Base-by-base conservation (phyloP, 2,329 filamentous ascomycete species). In the Aschersonia sp. region DNA sequence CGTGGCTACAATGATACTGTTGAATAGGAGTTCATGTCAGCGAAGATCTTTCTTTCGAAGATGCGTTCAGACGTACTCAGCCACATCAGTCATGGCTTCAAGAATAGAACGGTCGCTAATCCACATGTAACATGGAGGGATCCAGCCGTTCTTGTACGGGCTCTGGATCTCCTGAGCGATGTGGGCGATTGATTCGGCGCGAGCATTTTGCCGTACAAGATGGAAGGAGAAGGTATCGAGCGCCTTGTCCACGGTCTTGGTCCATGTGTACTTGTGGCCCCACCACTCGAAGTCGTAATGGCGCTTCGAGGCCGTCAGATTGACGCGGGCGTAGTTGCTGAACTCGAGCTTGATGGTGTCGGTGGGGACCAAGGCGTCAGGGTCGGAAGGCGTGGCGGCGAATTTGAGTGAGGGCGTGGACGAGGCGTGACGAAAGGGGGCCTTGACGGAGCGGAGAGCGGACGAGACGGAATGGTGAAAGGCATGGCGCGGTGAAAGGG, bases 281-380 rank as follows among this genome's bases (percentile, higher is more conserved):
- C 92, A 97, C 73, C 94, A 95, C 60, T 91, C 84, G 58, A 94
- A 96, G 48, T 89, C 85, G 63, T 96, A 97, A 52, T 80, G 77
- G 73, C 73, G 43, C 74, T 70, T 55, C 78, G 81, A 46, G 86
- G 79, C 20, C 55, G 77, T 80, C 46, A 98, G 69, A 54, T 95
- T 85, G 41, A 97, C 80, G 56, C 92, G 88, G 2, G 91, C 91
- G 62, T 98, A 98, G 68, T 97, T 98, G 54, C 88, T 94, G 62
- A 96, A 98, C 62, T 97, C 91, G 35, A 98, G 76, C 65, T 89
- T 86, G 62, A 91, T 20, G 12, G 40, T 45, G 29, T 45, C 51
- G 5, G 45, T 50, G 40, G 35, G 10, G 12, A 40, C 40, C 5
- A 40, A 30, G 31, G 20, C 40, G 40, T 38, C 28, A 20, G 20